A percentile compares a stretch with the other conserved stretches of the same genome.
Evolutionary conservation across 139 green algal species (phyloP).

Genomic region (Spirogloea muscicola): DNA sequence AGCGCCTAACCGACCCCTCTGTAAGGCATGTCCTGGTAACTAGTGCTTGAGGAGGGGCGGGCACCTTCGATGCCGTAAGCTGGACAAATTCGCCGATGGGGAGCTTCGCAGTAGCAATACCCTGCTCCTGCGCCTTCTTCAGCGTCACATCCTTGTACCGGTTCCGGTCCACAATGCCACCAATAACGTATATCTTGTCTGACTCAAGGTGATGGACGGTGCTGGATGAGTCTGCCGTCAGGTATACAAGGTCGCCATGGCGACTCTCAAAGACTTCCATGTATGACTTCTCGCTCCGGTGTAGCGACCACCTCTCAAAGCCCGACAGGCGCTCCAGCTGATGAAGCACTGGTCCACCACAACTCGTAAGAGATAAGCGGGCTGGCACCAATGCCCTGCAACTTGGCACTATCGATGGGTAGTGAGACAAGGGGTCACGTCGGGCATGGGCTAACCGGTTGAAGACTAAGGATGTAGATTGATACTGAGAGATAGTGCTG

Average conservation of each 20-base stretch:
- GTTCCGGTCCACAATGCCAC: constrained; percentile 68
- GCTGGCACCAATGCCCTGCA: neutral
- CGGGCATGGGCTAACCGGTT: too few species aligned
- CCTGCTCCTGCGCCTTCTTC: constrained; percentile 29
- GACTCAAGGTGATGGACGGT: constrained; percentile 52
- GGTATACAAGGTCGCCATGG: constrained; percentile 55
- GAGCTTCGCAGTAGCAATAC: constrained; percentile 36
- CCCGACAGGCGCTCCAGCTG: constrained; percentile 22
- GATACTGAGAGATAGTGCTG: too few species aligned
- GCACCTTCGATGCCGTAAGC: constrained; percentile 35
- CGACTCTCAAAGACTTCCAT: constrained; percentile 29
- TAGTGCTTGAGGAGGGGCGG: too few species aligned
- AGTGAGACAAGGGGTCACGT: too few species aligned
- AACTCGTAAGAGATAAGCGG: constrained; percentile 20
- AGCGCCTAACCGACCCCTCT: too few species aligned
- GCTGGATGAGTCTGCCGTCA: constrained; percentile 63
- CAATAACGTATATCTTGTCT: constrained; percentile 65
- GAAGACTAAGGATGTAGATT: too few species aligned
- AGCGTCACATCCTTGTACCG: constrained; percentile 28
- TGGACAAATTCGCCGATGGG: constrained; percentile 27
- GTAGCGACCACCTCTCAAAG: constrained; percentile 24
- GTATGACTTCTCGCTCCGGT: constrained; percentile 15
- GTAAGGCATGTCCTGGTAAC: too few species aligned
- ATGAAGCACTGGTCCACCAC: neutral
- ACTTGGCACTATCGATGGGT: too few species aligned